Evolutionary conservation across 2,329 filamentous ascomycete genomes (phyloP), one percentile per base, ranked within the genome.

Genomic region (Trichoderma oligosporum): DNA sequence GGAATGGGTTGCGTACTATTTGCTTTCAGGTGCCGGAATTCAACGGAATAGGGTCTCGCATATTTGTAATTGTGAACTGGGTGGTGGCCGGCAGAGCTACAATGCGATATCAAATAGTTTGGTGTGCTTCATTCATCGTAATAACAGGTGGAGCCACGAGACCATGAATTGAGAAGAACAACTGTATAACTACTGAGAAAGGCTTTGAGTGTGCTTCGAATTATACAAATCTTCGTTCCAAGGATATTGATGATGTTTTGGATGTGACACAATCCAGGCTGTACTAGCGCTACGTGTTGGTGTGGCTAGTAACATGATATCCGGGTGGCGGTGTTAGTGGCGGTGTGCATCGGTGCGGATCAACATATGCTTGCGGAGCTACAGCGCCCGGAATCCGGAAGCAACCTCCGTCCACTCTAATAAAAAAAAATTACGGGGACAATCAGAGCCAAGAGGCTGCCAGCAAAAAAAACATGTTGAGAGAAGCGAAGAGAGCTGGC

Each of bases 1-100:
- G 67, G 68, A 64, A 71, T 63, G 68, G 71, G 68, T 68, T 65
- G 66, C 66, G 68, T 71, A 67, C 67, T 69, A 72, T 72, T 72
- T 63, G 61, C 66, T 71, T 67, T 59, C 58, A 62, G 63, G 66
- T 69, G 62, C 67, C 63, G 70, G 70, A 65, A 63, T 64, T 66
- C 63, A 66, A 68, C 62, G 66, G 70, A 67, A 67, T 61, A 67
- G 65, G 70, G 68, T 67, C 67, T 67, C 69, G 62, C 62, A 63
- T 64, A 58, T 56, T 65, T 62, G 63, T 62, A 66, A 66, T 67
- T 66, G 68, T 66, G 67, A 67, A 68, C 61, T 65, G 63, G 65
- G 65, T 62, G 63, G 65, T 63, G 61, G 62, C 63, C 62, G 58
- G 56, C 63, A 60, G 60, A 67, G 65, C 66, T 64, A 60, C 59